Evolutionary conservation across 352 stramenopile genomes (phyloP).

Genomic region (Sclerospora graminicola): DNA sequence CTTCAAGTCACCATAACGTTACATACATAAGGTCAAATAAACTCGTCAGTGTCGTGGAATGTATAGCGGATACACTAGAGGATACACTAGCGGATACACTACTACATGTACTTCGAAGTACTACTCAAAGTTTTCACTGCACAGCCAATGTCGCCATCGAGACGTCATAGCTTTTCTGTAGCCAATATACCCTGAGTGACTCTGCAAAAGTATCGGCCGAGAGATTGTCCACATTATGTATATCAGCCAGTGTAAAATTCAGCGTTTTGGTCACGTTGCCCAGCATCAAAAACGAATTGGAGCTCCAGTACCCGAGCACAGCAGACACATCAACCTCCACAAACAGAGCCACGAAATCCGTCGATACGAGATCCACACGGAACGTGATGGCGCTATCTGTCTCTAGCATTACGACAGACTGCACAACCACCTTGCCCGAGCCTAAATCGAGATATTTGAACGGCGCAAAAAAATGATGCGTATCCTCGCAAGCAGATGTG

Average conservation of each 20-base stretch:
- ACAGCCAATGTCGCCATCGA: too few relatives aligned
- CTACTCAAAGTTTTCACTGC: too few relatives aligned
- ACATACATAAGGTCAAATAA: too few relatives aligned
- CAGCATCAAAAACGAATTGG: conserved; percentile 71
- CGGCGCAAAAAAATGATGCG: conserved; percentile 54
- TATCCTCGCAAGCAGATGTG: conserved; percentile 25
- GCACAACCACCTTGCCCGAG: conserved; percentile 19
- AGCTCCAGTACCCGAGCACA: conserved; percentile 52
- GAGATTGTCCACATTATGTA: conserved; percentile 5
- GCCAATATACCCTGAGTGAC: conserved; percentile 42
- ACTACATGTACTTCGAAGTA: too few relatives aligned
- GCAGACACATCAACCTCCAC: conserved; percentile 46
- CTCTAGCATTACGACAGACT: conserved; percentile 10
- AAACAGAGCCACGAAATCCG: conserved; percentile 59
- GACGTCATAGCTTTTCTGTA: conserved; percentile 58
- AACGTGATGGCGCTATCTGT: conserved; percentile 12
- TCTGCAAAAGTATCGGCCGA: conserved; percentile 25
- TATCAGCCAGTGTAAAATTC: conserved; percentile 26
- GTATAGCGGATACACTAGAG: too few relatives aligned
- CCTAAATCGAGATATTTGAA: conserved; percentile 52
- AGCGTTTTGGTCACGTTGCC: conserved; percentile 40
- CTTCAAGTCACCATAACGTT: too few relatives aligned
- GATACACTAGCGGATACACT: too few relatives aligned
- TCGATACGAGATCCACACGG: conserved; percentile 35
- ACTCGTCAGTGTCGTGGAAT: too few relatives aligned